Conservation (phyloP, 192 early-diverging fungal species). For the Podila minutissima region DNA sequence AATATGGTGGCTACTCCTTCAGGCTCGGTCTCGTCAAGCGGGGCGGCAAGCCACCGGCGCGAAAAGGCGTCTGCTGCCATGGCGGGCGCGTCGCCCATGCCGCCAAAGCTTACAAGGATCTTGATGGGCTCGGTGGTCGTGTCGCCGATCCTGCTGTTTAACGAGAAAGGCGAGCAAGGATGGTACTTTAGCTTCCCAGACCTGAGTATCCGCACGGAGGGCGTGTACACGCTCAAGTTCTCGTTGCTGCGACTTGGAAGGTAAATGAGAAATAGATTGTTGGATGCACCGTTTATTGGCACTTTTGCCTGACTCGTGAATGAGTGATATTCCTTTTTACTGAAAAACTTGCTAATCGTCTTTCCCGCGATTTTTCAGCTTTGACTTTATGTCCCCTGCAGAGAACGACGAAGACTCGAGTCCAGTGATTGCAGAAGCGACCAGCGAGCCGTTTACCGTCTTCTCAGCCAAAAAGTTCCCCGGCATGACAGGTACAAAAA, state of each 20-base stretch:
- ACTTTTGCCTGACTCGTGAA: too few relatives aligned
- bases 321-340: not conserved
- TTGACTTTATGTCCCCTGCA: slow-evolving; percentile 6
- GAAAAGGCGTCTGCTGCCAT: not conserved
- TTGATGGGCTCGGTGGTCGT: slow-evolving; percentile 71
- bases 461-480: slow-evolving; percentile 87
- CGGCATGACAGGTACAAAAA: slow-evolving; percentile 78
- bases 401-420: slow-evolving; percentile 51
- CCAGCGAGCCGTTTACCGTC: slow-evolving; percentile 78
- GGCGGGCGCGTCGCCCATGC: not conserved
- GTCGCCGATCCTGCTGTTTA: slow-evolving; percentile 64
- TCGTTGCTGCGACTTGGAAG: slow-evolving; percentile 74
- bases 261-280: slow-evolving; percentile 34
- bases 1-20: slow-evolving; percentile 65
- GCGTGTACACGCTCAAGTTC: slow-evolving; percentile 75
- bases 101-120: slow-evolving; percentile 68
- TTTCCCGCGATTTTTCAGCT: slow-evolving; percentile 5
- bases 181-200: slow-evolving; percentile 86
- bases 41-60: not conserved
- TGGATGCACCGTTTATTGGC: not conserved
- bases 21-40: not conserved
- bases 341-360: not conserved
- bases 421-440: slow-evolving; percentile 63
- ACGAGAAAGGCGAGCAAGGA: slow-evolving; percentile 66
- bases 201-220: slow-evolving; percentile 77